These are phyloP conservation scores for Pisolithus tinctorius DNA, from an alignment of 768 basidiomycete species.

Conservation along the genomic window DNA sequence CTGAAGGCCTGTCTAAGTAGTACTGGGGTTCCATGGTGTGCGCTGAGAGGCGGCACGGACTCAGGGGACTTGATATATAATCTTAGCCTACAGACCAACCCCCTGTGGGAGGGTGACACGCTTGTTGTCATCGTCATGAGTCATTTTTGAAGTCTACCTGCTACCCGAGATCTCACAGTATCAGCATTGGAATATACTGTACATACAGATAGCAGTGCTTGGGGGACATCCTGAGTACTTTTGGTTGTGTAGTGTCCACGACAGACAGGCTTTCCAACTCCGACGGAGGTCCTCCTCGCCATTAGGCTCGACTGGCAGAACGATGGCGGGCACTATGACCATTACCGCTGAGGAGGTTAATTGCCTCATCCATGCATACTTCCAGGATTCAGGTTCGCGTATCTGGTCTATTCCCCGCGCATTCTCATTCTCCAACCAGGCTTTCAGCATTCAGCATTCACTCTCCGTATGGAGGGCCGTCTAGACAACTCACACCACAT, in stretches of 20 bases:
- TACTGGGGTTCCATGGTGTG: slow-evolving; percentile 18
- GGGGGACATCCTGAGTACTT: too few species aligned
- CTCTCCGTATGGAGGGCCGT: slow-evolving; percentile 66
- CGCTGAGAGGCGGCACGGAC: not conserved
- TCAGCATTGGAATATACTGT: too few species aligned
- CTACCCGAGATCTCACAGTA: too few species aligned
- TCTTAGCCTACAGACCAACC: not conserved
- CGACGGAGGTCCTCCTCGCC: slow-evolving; percentile 4
- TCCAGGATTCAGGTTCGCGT: slow-evolving; percentile 69
- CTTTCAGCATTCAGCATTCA: slow-evolving; percentile 76
- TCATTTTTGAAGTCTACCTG: too few species aligned
- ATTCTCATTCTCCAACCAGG: slow-evolving; percentile 35
- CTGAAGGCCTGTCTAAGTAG: slow-evolving; percentile 8
- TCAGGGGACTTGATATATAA: not conserved
- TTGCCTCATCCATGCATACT: slow-evolving; percentile 78
- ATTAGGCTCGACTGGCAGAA: not conserved
- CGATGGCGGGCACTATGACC: slow-evolving; percentile 42
- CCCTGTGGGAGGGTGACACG: too few species aligned
- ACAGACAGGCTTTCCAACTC: slow-evolving; percentile 19
- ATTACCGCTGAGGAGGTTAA: slow-evolving; percentile 82
- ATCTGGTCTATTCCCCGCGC: not conserved
- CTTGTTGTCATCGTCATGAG: too few species aligned
- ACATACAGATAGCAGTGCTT: too few species aligned
- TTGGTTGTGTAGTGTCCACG: too few species aligned
- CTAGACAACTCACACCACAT: slow-evolving; percentile 65